Conservation (phyloP, 805 yeast genomes). For the Candida taoyuanica region DNA sequence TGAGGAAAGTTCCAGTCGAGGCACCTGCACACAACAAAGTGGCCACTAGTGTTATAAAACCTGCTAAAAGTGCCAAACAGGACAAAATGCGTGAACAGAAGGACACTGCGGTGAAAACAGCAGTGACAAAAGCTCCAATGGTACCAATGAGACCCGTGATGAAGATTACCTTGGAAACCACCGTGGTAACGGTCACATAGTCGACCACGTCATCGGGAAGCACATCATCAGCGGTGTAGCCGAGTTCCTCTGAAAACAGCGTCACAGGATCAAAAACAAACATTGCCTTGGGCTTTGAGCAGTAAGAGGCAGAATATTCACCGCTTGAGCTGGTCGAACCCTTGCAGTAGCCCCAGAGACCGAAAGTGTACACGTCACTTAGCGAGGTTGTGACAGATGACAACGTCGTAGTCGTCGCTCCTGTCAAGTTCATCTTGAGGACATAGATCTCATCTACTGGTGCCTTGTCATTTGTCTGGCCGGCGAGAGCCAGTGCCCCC, state of each 20-base stretch:
- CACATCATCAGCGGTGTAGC: slow-evolving; percentile 23
- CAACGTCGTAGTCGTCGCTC: slow-evolving; percentile 5
- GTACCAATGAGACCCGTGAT: slow-evolving; percentile 48
- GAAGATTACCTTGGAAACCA: slow-evolving; percentile 55
- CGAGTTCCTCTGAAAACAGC: slow-evolving; percentile 26
- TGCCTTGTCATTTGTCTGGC: slow-evolving; percentile 39
- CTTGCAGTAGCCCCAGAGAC: slow-evolving; percentile 62
- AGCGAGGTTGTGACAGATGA: slow-evolving; percentile 24
- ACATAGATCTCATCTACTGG: slow-evolving; percentile 44
- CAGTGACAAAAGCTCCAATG: slow-evolving; percentile 36
- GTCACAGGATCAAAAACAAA: slow-evolving; percentile 52
- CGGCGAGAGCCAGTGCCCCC: slow-evolving; percentile 47
- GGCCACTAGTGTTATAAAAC: slow-evolving; percentile 36
- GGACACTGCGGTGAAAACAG: slow-evolving; percentile 41
- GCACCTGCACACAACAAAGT: slow-evolving; percentile 46
- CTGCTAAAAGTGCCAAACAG: slow-evolving; percentile 40
- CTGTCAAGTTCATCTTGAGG: slow-evolving; percentile 42
- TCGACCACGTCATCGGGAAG: slow-evolving; percentile 52
- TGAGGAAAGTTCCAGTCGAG: slow-evolving; percentile 57
- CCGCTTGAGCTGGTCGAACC: slow-evolving; percentile 28
- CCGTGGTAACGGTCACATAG: slow-evolving; percentile 41
- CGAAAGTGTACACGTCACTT: slow-evolving; percentile 46
- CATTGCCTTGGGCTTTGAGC: slow-evolving; percentile 51
- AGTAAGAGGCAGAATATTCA: slow-evolving; percentile 36
- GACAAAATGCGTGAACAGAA: slow-evolving; percentile 43